Evolutionary conservation across 2,329 filamentous ascomycete genomes (phyloP).

Genomic region (Colletotrichum navitas): DNA sequence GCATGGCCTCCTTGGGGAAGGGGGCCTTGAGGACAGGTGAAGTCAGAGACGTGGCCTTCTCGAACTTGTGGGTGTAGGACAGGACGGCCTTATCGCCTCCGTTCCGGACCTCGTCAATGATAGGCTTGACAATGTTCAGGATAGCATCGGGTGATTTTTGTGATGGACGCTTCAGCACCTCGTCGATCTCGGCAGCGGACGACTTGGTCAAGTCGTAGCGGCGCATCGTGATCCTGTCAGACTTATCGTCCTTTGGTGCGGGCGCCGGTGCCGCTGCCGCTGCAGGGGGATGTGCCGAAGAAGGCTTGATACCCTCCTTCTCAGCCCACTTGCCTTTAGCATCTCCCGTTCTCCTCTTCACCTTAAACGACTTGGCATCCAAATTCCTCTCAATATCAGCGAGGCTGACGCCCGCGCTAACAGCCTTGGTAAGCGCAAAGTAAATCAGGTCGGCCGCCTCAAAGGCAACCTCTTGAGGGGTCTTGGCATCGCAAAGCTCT

Average conservation of each 20-base stretch:
- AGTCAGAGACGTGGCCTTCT: conserved; percentile 91
- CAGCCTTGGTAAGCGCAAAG: conserved; percentile 92
- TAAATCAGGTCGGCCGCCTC: conserved; percentile 97
- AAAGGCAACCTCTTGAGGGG: conserved; percentile 87
- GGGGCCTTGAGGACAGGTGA: conserved; percentile 92
- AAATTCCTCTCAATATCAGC: conserved; percentile 93
- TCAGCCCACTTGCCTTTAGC: conserved; percentile 94
- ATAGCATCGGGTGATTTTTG: conserved; percentile 96
- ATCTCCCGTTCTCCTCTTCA: conserved; percentile 92
- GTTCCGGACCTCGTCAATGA: conserved; percentile 87
- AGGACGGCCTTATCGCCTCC: conserved; percentile 90
- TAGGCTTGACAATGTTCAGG: conserved; percentile 89
- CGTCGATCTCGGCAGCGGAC: conserved; percentile 73
- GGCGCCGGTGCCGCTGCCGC: conserved; percentile 50
- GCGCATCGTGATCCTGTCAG: conserved; percentile 82
- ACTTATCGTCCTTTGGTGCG: conserved; percentile 54
- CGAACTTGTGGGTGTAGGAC: conserved; percentile 97
- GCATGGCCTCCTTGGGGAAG: conserved; percentile 88
- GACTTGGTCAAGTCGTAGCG: conserved; percentile 78
- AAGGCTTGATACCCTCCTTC: conserved; percentile 76
- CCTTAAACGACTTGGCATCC: conserved; percentile 94
- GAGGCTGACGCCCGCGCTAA: conserved; percentile 85
- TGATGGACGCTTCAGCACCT: conserved; percentile 87
- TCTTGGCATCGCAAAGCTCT: conserved; percentile 89
- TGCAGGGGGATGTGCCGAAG: conserved; percentile 46